Evolutionary conservation across 805 yeast genomes (phyloP).

Genomic region (Maudiozyma pseudohumilis): DNA sequence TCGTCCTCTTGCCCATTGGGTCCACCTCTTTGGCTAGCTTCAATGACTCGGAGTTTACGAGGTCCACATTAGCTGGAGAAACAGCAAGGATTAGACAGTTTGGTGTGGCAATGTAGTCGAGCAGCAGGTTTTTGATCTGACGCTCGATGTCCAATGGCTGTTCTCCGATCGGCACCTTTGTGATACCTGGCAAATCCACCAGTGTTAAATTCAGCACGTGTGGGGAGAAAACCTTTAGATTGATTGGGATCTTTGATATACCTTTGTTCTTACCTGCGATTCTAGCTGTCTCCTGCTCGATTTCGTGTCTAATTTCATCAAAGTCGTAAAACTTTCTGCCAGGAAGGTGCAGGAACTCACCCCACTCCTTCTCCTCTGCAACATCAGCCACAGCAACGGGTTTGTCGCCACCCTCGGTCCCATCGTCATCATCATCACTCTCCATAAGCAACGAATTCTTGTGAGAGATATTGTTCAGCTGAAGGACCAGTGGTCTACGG

Average conservation of each 20-base stretch:
- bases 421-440: conserved; percentile 1
- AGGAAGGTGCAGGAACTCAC: conserved; percentile 90
- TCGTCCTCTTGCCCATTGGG: conserved; percentile 91
- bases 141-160: conserved; percentile 95
- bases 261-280: conserved; percentile 70
- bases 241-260: conserved; percentile 85
- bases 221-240: conserved; percentile 86
- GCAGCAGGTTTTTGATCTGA: conserved; percentile 85
- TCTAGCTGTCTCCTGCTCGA: conserved; percentile 79
- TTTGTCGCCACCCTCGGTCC: neutral
- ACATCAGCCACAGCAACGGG: no score
- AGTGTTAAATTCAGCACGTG: conserved; percentile 87
- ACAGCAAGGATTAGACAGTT: conserved; percentile 92
- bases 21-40: conserved; percentile 96
- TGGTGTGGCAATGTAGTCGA: conserved; percentile 90
- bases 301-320: conserved; percentile 80
- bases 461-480: conserved; percentile 52
- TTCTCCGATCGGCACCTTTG: conserved; percentile 98
- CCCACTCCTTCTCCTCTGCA: conserved; percentile 63
- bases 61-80: conserved; percentile 91
- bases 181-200: conserved; percentile 94
- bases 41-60: conserved; percentile 94
- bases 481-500: conserved; percentile 84
- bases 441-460: neutral
- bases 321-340: conserved; percentile 81